These are phyloP conservation scores for Malassezia slooffiae DNA, from an alignment of 1,284 basidiomycete genomes.

Conservation along the genomic window DNA sequence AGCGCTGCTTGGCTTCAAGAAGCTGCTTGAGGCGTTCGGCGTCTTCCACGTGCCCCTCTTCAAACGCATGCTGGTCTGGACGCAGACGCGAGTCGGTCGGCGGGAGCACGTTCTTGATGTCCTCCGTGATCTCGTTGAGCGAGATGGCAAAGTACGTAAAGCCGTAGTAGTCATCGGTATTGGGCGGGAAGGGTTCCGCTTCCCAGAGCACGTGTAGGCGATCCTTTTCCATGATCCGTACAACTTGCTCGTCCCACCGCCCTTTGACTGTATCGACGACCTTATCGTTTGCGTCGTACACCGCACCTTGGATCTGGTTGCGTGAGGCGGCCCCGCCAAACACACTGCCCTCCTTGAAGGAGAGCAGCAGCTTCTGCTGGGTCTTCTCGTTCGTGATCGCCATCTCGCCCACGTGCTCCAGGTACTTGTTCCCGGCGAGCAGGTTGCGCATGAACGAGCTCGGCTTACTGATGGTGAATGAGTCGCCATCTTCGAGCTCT, in stretches of 20 bases:
- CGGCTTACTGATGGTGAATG: conserved; percentile 34
- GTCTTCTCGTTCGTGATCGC: conserved; percentile 32
- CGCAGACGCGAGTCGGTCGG: conserved; percentile 74
- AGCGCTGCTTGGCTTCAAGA: conserved; percentile 56
- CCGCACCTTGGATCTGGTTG: conserved; percentile 31
- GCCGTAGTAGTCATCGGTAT: conserved; percentile 40
- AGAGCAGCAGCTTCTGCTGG: conserved; percentile 27
- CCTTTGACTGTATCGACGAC: conserved; percentile 29
- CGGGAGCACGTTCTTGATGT: conserved; percentile 60
- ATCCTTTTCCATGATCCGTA: conserved; percentile 32
- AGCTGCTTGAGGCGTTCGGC: conserved; percentile 67
- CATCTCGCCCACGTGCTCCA: conserved; percentile 45
- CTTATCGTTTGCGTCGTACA: conserved; percentile 34
- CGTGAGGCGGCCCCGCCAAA: conserved; percentile 32
- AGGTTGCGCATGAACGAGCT: conserved; percentile 45
- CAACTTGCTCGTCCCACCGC: conserved; percentile 36
- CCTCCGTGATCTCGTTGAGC: conserved; percentile 46
- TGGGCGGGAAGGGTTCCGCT: conserved; percentile 32
- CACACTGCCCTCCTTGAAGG: conserved; percentile 44
- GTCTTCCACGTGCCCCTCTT: conserved; percentile 63
- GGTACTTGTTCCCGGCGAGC: conserved; percentile 45
- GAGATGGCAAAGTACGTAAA: conserved; percentile 46
- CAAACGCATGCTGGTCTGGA: conserved; percentile 74
- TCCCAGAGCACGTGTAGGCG: conserved; percentile 43
- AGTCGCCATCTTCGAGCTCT: conserved; percentile 39